These are phyloP conservation scores for Suillus discolor DNA, from an alignment of 768 basidiomycete genomes.

Conservation along the genomic window DNA sequence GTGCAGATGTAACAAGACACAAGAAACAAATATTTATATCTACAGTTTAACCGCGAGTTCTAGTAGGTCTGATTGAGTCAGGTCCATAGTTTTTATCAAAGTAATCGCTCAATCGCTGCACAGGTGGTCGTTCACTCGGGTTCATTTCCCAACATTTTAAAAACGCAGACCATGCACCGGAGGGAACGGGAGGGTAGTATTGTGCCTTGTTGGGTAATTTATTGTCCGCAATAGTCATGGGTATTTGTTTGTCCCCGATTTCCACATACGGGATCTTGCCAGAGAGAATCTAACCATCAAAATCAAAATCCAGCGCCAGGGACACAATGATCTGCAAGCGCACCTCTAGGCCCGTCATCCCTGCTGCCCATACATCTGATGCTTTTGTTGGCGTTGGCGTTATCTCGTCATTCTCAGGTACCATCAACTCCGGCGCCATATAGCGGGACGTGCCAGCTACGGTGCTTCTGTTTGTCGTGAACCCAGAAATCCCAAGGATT, in stretches of 20 bases:
- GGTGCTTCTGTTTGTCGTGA: constrained; percentile 30
- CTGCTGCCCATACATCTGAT: constrained; percentile 42
- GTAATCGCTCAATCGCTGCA: background rate
- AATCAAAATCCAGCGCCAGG: background rate
- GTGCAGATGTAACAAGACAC: background rate
- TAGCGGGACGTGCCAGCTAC: constrained; percentile 38
- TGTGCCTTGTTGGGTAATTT: background rate
- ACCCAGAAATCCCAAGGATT: constrained; percentile 53
- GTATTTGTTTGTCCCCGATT: constrained; percentile 16
- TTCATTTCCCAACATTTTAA: background rate
- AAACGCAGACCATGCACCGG: constrained; percentile 1
- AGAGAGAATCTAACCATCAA: constrained; percentile 25
- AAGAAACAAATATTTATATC: background rate
- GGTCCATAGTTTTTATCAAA: background rate
- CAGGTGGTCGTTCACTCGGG: background rate
- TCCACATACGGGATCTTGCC: constrained; percentile 22
- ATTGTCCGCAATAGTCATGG: background rate
- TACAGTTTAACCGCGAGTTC: background rate
- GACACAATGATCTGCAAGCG: background rate
- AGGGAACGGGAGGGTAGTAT: background rate
- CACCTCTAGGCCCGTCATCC: constrained; percentile 40
- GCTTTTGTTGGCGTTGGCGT: constrained; percentile 23
- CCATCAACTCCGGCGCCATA: constrained; percentile 57
- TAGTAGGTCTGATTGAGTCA: background rate
- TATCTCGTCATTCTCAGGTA: constrained; percentile 15